A percentile compares a stretch with the other conserved stretches of the same genome.
Conservation (phyloP, 495 filamentous ascomycete genomes). For the Pyrenula massariospora region DNA sequence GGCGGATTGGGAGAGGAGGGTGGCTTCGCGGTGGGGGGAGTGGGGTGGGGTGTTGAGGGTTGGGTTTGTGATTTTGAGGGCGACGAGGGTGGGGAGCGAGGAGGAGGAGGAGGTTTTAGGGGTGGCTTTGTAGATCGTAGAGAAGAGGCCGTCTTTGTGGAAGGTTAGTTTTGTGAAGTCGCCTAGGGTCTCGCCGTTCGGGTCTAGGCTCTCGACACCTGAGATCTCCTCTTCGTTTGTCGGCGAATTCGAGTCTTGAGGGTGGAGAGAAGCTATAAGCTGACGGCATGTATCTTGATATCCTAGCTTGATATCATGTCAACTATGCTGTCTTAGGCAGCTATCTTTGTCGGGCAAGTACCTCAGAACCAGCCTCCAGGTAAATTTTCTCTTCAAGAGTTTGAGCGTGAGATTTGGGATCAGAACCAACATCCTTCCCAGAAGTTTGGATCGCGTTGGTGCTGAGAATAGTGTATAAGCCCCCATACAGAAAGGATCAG, state of each 20-base stretch:
- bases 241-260: slow-evolving; percentile 2
- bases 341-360: slow-evolving; percentile 8
- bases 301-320: slow-evolving; percentile 22
- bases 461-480: slow-evolving; percentile 15
- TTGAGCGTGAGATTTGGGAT: slow-evolving; percentile 30
- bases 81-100: slow-evolving; percentile 29
- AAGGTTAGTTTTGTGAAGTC: slow-evolving; percentile 8
- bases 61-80: slow-evolving; percentile 81
- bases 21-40: slow-evolving; percentile 63
- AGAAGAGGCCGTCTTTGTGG: slow-evolving; percentile 57
- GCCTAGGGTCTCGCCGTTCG: slow-evolving; percentile 4
- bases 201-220: neutral
- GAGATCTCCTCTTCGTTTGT: slow-evolving; percentile 4
- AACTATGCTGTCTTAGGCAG: neutral
- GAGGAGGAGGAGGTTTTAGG: slow-evolving; percentile 15
- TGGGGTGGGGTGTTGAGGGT: slow-evolving; percentile 66
- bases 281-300: slow-evolving; percentile 31
- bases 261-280: slow-evolving; percentile 26
- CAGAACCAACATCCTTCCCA: slow-evolving; percentile 24
- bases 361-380: slow-evolving; percentile 26
- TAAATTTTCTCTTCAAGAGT: slow-evolving; percentile 27
- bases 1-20: slow-evolving; percentile 47
- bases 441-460: slow-evolving; percentile 30
- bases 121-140: slow-evolving; percentile 61
- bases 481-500: neutral